A percentile compares a stretch with the other conserved stretches of the same genome.
phyloP scores from a whole-genome alignment of 2,329 filamentous ascomycete genomes.

The Fusarium papillatum region DNA sequence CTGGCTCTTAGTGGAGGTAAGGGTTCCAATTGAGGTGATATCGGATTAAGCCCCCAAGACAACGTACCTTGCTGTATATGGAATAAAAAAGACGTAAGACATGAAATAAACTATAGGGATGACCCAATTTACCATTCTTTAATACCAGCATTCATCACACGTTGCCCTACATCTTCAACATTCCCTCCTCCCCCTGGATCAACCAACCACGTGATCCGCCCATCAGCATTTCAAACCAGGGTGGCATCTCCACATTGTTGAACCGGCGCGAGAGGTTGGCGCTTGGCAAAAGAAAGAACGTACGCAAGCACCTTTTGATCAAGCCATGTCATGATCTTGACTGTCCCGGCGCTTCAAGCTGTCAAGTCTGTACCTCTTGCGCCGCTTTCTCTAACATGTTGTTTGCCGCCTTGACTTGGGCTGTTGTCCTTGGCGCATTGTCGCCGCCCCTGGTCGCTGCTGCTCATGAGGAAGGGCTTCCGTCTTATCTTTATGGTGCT shows the following conservation, averaged over 20 bases:
- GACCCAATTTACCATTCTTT: background rate
- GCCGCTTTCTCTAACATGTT: slow-evolving; percentile 31
- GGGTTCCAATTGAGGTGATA: background rate
- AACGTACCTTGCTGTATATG: too few species aligned
- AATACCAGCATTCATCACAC: background rate
- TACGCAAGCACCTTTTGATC: background rate
- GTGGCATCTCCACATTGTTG: slow-evolving; percentile 42
- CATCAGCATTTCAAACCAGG: slow-evolving; percentile 30
- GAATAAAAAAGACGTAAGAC: background rate
- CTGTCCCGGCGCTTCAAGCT: slow-evolving; percentile 24
- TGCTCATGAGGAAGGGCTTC: slow-evolving; percentile 59
- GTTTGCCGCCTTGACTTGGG: slow-evolving; percentile 30
- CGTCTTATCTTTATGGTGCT: slow-evolving; percentile 76
- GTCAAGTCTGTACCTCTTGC: slow-evolving; percentile 4
- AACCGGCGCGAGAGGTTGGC: background rate
- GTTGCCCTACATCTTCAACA: background rate
- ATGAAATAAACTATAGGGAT: background rate
- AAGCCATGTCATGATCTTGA: slow-evolving; percentile 35
- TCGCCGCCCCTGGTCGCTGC: slow-evolving; percentile 44
- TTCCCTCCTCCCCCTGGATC: background rate
- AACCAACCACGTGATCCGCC: slow-evolving; percentile 40
- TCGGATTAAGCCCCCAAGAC: background rate
- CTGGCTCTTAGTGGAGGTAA: background rate
- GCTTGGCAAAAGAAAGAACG: background rate
- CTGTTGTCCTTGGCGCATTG: slow-evolving; percentile 42